A percentile compares a stretch with the other conserved stretches of the same genome.
These are phyloP conservation scores for Rhodotorula diobovata DNA, from an alignment of 768 basidiomycete species.

Conservation along the genomic window DNA sequence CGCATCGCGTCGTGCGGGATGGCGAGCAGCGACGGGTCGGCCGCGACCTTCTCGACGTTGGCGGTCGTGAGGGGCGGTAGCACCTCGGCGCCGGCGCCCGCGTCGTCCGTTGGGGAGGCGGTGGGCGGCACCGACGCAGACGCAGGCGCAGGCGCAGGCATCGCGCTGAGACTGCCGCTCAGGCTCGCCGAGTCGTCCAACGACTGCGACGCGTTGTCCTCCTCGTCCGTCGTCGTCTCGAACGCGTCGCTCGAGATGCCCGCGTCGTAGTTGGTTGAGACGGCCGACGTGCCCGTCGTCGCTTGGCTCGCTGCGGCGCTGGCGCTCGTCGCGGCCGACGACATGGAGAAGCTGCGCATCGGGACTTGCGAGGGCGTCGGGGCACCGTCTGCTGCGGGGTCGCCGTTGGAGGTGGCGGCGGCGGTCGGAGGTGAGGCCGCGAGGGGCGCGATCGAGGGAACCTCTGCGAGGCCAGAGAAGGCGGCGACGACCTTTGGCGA, in stretches of 20 bases:
- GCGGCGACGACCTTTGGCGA: constrained; percentile 31
- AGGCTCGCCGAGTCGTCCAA: constrained; percentile 18
- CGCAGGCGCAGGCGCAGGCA: too few species aligned
- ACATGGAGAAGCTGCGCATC: constrained; percentile 18
- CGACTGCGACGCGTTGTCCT: constrained; percentile 9
- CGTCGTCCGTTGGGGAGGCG: background rate
- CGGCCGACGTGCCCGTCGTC: background rate
- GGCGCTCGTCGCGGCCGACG: constrained; percentile 17
- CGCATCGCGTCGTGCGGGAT: background rate
- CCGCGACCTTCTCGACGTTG: constrained; percentile 2
- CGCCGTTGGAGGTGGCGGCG: background rate
- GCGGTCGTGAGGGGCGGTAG: constrained; percentile 8
- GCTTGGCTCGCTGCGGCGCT: too few species aligned
- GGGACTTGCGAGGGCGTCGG: background rate
- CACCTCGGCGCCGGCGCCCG: background rate
- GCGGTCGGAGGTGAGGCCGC: too few species aligned
- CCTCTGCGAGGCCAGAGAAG: background rate
- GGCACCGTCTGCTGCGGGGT: background rate
- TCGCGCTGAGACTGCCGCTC: constrained; percentile 8
- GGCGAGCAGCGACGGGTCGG: background rate
- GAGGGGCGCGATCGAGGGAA: constrained; percentile 5
- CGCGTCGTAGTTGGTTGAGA: constrained; percentile 9
- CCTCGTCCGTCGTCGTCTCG: constrained; percentile 33
- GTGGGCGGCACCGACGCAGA: too few species aligned
- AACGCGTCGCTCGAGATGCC: constrained; percentile 21